Percentiles rank a stretch among this genome's conserved stretches.
Evolutionary conservation across 1,139 yeast species (phyloP).

Genomic region (Petasospora rhodanensis): DNA sequence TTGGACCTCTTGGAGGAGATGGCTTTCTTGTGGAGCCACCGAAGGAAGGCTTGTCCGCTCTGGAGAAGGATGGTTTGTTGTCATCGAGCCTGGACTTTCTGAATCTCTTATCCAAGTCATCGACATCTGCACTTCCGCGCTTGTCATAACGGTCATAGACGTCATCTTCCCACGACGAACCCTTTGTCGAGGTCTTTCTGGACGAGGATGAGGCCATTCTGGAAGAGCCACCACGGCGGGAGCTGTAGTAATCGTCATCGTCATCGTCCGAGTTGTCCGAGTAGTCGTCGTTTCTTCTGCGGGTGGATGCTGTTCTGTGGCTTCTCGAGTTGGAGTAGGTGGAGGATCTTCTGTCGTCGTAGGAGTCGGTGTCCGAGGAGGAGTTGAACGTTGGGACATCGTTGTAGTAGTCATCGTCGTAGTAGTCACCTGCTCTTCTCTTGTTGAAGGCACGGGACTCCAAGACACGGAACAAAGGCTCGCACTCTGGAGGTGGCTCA

Average conservation of each 20-base stretch:
- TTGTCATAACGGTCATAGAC: conserved; percentile 51
- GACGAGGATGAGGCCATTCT: conserved; percentile 27
- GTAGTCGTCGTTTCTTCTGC: conserved; percentile 15
- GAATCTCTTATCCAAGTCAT: conserved; percentile 33
- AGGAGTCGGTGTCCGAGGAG: conserved; percentile 36
- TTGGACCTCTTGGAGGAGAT: conserved; percentile 42
- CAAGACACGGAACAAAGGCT: conserved; percentile 78
- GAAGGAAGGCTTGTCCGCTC: conserved; percentile 43
- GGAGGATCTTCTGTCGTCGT: conserved; percentile 28
- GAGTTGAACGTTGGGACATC: conserved; percentile 68
- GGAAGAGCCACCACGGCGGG: conserved; percentile 30
- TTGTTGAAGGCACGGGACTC: conserved; percentile 81
- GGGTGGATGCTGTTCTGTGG: conserved; percentile 9
- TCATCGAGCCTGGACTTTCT: conserved; percentile 27
- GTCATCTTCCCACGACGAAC: conserved; percentile 79
- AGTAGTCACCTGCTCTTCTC: conserved; percentile 39
- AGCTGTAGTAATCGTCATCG: conserved; percentile 29
- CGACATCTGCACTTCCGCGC: conserved; percentile 23
- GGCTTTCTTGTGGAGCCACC: conserved; percentile 28
- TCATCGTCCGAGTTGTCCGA: conserved; percentile 23
- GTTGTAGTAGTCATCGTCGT: conserved; percentile 43
- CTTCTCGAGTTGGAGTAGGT: too few relatives aligned
- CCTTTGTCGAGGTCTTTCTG: conserved; percentile 22
- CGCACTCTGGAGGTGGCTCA: conserved; percentile 92
- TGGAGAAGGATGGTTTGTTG: conserved; percentile 38